Evolutionary conservation across 352 stramenopile species (phyloP), one percentile per base, ranked within the genome.

Genomic region (Phytopythium oedochilum): DNA sequence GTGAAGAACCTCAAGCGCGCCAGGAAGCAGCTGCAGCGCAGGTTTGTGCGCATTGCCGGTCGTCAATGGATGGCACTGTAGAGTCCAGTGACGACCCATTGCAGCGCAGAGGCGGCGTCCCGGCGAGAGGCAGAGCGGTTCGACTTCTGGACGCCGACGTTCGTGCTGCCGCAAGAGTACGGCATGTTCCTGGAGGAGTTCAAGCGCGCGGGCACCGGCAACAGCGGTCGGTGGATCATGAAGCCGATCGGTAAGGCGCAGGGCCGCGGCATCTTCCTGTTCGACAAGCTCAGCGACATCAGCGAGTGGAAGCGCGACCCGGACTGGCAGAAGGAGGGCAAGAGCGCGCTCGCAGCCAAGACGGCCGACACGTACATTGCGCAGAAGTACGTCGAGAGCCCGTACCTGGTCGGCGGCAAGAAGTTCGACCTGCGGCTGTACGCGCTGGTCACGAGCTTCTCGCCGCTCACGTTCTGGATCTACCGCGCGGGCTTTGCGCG

Each of bases 351-450:
- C 29, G 20, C 29, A 20, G 31, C 29, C 32, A 54, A 40, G 34
- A 29, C 29, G 9, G 83, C 89, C 15, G 85, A 98, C 66, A 93
- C 83, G 17, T 98, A 98, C 71, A 85, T 98, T 40, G 94, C 96
- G 10, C 93, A 98, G 67, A 78, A 86, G 31, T 98, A 98, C 72
- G 93, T 98, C 47, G 86, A 80, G 28, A 97, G 96, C 40, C 94
- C 94, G 39, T 97, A 96, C 53, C 76, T 98, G 31, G 76, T 98
- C 0, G 92, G 94, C 28, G 89, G 93, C 20, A 98, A 98, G 63
- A 98, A 98, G 73, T 98, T 98, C 68, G 94, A 98, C 61, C 60
- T 98, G 43, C 74, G 94, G 5, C 66, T 98, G 6, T 98, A 98
- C 56, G 92, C 89, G 10, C 77, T 98, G 25, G 93, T 98, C 14